Conservation (phyloP, 2,329 filamentous ascomycete genomes). For the Pseudogymnoascus sp. region DNA sequence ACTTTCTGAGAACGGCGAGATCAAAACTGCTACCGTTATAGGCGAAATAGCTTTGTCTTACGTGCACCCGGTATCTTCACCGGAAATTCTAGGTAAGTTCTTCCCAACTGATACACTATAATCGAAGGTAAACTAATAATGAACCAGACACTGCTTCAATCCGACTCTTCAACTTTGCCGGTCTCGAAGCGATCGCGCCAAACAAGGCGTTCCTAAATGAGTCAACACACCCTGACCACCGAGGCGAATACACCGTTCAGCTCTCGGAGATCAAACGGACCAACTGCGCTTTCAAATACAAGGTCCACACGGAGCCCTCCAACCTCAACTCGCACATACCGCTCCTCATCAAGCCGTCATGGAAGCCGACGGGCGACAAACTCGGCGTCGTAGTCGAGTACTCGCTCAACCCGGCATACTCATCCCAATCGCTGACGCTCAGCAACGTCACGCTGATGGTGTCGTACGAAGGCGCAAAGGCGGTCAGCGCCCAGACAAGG, state of each 20-base stretch:
- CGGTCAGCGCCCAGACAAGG: constrained; percentile 65
- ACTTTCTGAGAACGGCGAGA: constrained; percentile 64
- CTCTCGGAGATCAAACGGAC: constrained; percentile 63
- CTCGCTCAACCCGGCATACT: constrained; percentile 59
- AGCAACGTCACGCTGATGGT: constrained; percentile 70
- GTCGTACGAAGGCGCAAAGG: constrained; percentile 58
- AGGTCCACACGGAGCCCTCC: constrained; percentile 62
- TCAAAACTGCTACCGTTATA: constrained; percentile 65
- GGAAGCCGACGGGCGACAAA: constrained; percentile 79
- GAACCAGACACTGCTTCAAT: constrained; percentile 54
- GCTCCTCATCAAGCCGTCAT: constrained; percentile 52
- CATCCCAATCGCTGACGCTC: constrained; percentile 43
- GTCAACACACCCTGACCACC: constrained; percentile 45
- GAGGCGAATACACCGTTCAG: constrained; percentile 74
- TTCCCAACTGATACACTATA: constrained; percentile 12
- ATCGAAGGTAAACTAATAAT: constrained; percentile 16
- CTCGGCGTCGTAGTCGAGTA: constrained; percentile 82
- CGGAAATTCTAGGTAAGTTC: constrained; percentile 38
- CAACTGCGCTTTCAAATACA: constrained; percentile 84
- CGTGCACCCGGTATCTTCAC: constrained; percentile 9
- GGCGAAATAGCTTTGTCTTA: constrained; percentile 87
- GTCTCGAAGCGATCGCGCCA: constrained; percentile 85
- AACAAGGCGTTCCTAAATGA: constrained; percentile 86
- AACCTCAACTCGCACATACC: constrained; percentile 48
- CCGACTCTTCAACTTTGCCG: constrained; percentile 76